Conservation (phyloP, 331 rosid species). For the Malus hybrid region DNA sequence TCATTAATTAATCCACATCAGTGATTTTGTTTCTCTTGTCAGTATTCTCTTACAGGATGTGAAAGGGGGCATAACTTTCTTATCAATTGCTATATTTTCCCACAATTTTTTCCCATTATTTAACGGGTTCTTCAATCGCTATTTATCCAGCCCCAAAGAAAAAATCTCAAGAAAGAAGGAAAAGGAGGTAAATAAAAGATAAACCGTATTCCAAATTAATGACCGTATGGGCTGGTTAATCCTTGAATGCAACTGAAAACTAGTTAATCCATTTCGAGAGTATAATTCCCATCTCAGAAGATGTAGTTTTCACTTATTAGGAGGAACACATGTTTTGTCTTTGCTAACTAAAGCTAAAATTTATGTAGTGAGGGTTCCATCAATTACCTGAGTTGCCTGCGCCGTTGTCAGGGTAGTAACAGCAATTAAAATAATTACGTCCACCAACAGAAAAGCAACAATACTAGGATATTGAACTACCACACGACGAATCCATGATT, state of each 20-base stretch:
- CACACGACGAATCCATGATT: conserved; percentile 58
- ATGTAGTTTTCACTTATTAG: background rate
- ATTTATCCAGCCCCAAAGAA: background rate
- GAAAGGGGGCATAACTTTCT: background rate
- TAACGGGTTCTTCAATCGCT: background rate
- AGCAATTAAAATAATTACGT: conserved; percentile 34
- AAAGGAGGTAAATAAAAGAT: background rate
- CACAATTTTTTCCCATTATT: background rate
- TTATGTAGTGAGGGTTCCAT: conserved; percentile 5
- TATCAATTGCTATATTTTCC: background rate
- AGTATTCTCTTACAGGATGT: background rate
- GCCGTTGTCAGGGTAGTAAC: conserved; percentile 51
- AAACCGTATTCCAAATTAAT: background rate
- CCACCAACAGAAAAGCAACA: conserved; percentile 51
- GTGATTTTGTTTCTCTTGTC: background rate
- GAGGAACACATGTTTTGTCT: background rate
- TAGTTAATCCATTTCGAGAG: background rate
- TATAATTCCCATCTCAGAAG: background rate
- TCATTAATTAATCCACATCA: background rate
- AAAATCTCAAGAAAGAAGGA: background rate
- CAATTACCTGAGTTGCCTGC: conserved; percentile 70
- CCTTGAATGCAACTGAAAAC: background rate
- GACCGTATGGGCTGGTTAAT: background rate
- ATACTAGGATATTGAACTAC: conserved; percentile 53
- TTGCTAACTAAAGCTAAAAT: background rate